phyloP scores from a whole-genome alignment of 1,139 yeast genomes.

The Lodderomyces metapsilosis region DNA sequence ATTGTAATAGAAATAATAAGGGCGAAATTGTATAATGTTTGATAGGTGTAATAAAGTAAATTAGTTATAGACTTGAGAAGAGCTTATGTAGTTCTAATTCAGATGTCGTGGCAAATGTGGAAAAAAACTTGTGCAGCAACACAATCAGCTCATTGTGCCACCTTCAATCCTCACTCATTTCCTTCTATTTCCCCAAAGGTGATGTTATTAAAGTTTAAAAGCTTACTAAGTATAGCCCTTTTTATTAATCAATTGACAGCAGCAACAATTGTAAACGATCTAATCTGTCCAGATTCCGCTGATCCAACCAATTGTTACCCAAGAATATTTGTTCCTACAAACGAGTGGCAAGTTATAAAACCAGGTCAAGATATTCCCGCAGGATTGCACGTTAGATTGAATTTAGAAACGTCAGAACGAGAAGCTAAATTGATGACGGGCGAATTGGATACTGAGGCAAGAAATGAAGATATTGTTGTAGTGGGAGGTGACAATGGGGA shows the following conservation, averaged over 20 bases:
- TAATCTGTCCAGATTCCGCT: slow-evolving; percentile 21
- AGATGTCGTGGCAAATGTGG: no score
- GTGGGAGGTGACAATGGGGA: slow-evolving; percentile 12
- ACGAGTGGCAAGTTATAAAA: slow-evolving; percentile 66
- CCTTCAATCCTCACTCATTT: background rate
- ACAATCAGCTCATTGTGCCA: no score
- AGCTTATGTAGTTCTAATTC: no score
- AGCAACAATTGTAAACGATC: slow-evolving; percentile 13
- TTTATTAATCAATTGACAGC: background rate
- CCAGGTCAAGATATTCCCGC: slow-evolving; percentile 73
- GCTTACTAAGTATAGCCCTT: background rate
- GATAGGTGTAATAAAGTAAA: background rate
- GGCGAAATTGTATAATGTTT: background rate
- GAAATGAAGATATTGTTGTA: slow-evolving; percentile 13
- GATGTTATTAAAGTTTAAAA: background rate
- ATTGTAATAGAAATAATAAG: background rate
- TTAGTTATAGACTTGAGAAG: background rate
- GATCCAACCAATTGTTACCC: slow-evolving; percentile 63
- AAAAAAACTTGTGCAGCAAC: no score
- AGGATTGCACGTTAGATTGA: slow-evolving; percentile 72
- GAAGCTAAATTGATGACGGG: slow-evolving; percentile 61
- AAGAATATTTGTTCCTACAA: slow-evolving; percentile 54
- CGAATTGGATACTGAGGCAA: slow-evolving; percentile 14
- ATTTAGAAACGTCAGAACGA: slow-evolving; percentile 63
- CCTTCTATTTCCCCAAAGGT: background rate